Conservation (phyloP, 768 basidiomycete species). For the Trametopsis cervina region DNA sequence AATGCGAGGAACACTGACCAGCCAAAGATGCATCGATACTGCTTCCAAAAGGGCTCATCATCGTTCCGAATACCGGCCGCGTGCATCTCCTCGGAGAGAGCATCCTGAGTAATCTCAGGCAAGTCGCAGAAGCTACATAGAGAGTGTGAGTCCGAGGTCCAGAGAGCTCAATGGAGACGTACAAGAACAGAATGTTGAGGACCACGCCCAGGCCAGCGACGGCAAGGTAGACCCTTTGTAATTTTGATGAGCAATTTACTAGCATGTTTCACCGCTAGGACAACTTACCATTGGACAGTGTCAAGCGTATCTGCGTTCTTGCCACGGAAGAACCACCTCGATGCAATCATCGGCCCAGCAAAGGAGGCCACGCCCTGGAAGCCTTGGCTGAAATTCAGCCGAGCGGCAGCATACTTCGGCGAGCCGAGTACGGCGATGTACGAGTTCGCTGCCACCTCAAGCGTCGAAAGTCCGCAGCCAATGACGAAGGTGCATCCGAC, state of each 20-base stretch:
- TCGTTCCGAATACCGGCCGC: constrained; percentile 33
- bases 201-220: constrained; percentile 55
- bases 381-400: constrained; percentile 75
- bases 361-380: constrained; percentile 75
- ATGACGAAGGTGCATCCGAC: constrained; percentile 70
- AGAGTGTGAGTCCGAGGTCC: constrained; percentile 4
- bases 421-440: constrained; percentile 66
- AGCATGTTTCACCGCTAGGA: neutral
- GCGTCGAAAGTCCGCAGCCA: constrained; percentile 57
- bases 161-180: constrained; percentile 2
- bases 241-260: too few relatives aligned
- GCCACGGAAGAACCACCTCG: constrained; percentile 67
- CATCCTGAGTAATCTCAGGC: constrained; percentile 67
- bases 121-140: constrained; percentile 50
- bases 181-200: constrained; percentile 63
- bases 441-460: constrained; percentile 76
- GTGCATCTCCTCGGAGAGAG: constrained; percentile 43
- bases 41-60: constrained; percentile 56
- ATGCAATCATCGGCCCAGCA: constrained; percentile 67
- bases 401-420: constrained; percentile 64
- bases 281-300: constrained; percentile 55
- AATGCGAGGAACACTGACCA: constrained; percentile 25
- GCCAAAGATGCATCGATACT: constrained; percentile 65
- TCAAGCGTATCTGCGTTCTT: constrained; percentile 52
- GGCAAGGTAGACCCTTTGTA: constrained; percentile 52